Evolutionary conservation across 768 basidiomycete species (phyloP), one percentile per base, ranked within the genome.

Genomic region (Boletales sp.): DNA sequence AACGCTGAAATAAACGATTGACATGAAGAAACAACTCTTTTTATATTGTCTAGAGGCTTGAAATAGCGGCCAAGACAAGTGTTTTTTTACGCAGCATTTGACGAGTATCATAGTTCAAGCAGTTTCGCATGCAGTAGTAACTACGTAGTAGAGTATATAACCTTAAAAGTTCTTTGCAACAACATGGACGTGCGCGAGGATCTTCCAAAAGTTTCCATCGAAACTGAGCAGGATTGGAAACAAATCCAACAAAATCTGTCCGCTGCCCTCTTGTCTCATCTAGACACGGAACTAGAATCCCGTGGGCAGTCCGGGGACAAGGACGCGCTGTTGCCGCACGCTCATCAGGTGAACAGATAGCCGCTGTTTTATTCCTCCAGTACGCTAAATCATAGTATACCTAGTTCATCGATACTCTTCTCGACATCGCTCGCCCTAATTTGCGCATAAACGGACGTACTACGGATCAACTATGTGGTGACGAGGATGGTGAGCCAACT

Each of bases 401-500:
- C 34, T 41, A 89, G 86, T 84, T 78, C 56, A 74, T 85, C 32
- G 84, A 87, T 19, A 68, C 69, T 17, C 77, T 83, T 15, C 84
- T 89, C 55, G 72, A 71, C 33, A 76, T 82, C 46, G 78, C 84
- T 0, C 78, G 81, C 54, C 78, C 81, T 5, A 94, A 93, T 67
- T 66, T 94, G 18, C 81, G 87, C 31, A 78, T 93, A 10, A 91
- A 92, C 60, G 90, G 90, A 25, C 83, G 84, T 46, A 83, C 84
- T 53, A 81, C 82, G 54, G 87, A 87, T 58, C 76, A 82, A 5
- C 69, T 83, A n/a, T 75, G 77, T 18, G 72, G 76, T 17, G 73
- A 76, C 43, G 80, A 78, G 51, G 75, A 79, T 58, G 79, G 85
- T 81, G 44, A 46, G 68, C 43, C 2, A n/a, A 34, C 31, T 25